These are phyloP conservation scores for Penicillium oxalicum DNA, from an alignment of 2,329 filamentous ascomycete species.

Conservation along the genomic window DNA sequence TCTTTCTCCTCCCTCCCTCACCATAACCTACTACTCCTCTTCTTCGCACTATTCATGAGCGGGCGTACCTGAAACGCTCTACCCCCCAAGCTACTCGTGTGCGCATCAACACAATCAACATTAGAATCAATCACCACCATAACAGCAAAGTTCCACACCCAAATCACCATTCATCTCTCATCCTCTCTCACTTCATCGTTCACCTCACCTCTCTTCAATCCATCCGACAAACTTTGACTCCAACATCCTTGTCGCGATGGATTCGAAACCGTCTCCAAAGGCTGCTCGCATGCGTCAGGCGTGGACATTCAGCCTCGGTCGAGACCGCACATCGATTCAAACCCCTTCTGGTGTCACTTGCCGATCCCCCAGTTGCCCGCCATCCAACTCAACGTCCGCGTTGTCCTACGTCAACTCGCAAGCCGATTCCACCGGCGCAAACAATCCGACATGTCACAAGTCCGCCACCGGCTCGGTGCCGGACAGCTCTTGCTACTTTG, in stretches of 20 bases:
- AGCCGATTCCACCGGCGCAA: neutral
- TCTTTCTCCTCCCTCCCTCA: neutral
- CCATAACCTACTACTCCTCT: neutral
- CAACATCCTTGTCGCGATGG: slow-evolving; percentile 10
- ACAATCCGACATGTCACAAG: neutral
- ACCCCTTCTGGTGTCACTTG: slow-evolving; percentile 2
- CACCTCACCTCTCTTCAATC: neutral
- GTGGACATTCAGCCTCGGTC: slow-evolving; percentile 11
- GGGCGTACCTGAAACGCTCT: too few relatives aligned
- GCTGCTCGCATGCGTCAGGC: slow-evolving; percentile 18
- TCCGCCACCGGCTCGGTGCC: slow-evolving; percentile 1
- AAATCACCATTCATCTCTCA: too few relatives aligned
- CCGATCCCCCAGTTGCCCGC: slow-evolving; percentile 10
- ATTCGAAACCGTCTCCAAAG: slow-evolving; percentile 19
- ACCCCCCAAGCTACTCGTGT: too few relatives aligned
- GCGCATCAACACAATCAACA: neutral
- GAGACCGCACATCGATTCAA: slow-evolving; percentile 10
- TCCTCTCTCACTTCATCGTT: too few relatives aligned
- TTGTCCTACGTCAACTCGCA: slow-evolving; percentile 1
- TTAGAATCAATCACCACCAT: neutral
- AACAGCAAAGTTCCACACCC: neutral
- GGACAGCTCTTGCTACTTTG: slow-evolving; percentile 23
- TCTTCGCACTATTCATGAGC: too few relatives aligned
- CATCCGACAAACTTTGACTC: neutral
- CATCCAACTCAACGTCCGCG: slow-evolving; percentile 14